phyloP scores from a whole-genome alignment of 2,329 filamentous ascomycete species.

The Penicillium sp. region DNA sequence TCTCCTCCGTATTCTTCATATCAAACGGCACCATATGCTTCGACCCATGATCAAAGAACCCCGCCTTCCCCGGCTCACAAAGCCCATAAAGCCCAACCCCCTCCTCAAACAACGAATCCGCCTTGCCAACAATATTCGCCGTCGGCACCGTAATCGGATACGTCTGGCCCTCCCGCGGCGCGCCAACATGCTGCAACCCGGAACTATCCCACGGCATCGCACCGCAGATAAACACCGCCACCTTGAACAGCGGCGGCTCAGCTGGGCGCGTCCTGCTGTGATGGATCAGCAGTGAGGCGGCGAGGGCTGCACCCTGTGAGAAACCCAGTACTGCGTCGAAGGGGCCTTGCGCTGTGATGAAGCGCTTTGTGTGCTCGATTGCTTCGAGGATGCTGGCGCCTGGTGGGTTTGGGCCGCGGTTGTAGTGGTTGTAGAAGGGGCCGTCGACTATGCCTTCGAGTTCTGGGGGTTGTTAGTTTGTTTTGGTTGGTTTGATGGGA shows the following conservation, averaged over 20 bases:
- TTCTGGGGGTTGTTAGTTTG: slow-evolving; percentile 18
- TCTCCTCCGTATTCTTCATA: slow-evolving; percentile 27
- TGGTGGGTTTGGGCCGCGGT: slow-evolving; percentile 19
- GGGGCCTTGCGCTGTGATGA: slow-evolving; percentile 27
- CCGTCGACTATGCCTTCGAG: slow-evolving; percentile 31
- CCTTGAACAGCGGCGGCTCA: slow-evolving; percentile 28
- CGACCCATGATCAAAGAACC: slow-evolving; percentile 37
- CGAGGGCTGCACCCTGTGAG: slow-evolving; percentile 32
- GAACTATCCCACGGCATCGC: slow-evolving; percentile 26
- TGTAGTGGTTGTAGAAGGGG: slow-evolving; percentile 34
- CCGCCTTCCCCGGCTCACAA: slow-evolving; percentile 32
- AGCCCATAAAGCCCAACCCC: slow-evolving; percentile 32
- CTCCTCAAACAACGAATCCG: slow-evolving; percentile 33
- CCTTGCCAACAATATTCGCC: slow-evolving; percentile 38
- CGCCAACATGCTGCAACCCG: slow-evolving; percentile 20
- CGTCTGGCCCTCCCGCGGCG: slow-evolving; percentile 9
- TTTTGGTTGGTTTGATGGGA: neutral
- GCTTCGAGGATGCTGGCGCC: slow-evolving; percentile 24
- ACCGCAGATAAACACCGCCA: slow-evolving; percentile 32
- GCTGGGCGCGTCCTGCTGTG: slow-evolving; percentile 21
- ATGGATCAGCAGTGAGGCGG: slow-evolving; percentile 25
- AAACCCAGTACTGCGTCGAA: slow-evolving; percentile 36
- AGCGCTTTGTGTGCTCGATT: slow-evolving; percentile 24
- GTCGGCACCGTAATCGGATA: slow-evolving; percentile 36
- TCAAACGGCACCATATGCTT: slow-evolving; percentile 37